Evolutionary conservation across 2,329 filamentous ascomycete genomes (phyloP).

Genomic region (Xylariaceae sp.): DNA sequence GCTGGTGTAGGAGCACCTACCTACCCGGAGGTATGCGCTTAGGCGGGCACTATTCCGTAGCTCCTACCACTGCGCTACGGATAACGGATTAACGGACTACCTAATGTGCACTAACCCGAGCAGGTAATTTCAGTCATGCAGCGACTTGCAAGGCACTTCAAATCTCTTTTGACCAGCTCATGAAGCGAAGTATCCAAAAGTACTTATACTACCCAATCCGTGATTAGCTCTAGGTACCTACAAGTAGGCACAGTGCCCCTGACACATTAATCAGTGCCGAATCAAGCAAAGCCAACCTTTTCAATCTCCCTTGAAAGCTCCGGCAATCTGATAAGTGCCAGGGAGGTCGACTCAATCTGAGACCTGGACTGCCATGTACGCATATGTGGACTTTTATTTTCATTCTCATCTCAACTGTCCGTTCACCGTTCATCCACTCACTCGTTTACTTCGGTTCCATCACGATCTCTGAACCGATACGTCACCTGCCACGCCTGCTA

Average conservation of each 20-base stretch:
- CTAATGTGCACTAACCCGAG: neutral
- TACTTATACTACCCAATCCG: too few species aligned
- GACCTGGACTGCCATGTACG: neutral
- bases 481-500: slow-evolving; percentile 3
- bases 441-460: slow-evolving; percentile 4
- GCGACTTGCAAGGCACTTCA: neutral
- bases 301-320: slow-evolving; percentile 1
- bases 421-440: neutral
- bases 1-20: neutral
- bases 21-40: neutral
- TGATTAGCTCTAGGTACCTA: neutral
- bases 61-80: too few species aligned
- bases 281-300: slow-evolving; percentile 4
- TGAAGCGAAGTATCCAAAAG: neutral
- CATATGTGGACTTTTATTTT: neutral
- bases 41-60: neutral
- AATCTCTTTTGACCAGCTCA: neutral
- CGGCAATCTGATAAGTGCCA: neutral
- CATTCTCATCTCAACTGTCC: neutral
- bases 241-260: neutral
- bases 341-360: neutral
- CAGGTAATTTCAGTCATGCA: too few species aligned
- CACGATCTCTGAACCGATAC: neutral
- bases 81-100: neutral
- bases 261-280: slow-evolving; percentile 10